Base-by-base conservation (phyloP, 768 basidiomycete genomes). In the Amanita rubescens region DNA sequence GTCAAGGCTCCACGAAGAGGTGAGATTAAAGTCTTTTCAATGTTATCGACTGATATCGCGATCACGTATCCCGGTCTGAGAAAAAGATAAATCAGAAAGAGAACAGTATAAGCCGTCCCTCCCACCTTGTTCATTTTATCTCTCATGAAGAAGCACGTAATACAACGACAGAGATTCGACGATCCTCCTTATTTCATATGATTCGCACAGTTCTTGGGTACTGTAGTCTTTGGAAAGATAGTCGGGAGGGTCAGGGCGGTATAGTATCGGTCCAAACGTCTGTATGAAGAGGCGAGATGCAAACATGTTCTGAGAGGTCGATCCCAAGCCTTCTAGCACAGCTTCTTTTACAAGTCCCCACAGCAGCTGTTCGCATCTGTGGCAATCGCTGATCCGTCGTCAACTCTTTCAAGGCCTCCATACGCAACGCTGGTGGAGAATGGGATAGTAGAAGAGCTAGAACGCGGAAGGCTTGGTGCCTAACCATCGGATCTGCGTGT, bases 261-360 rank as follows among this genome's bases (percentile, higher is more conserved):
- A 81, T 1, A 90, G 55, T 12, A 81, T 69, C 0, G 79, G 74
- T 0, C 84, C 86, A 50, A 90, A 79, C 0, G 71, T 69, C 37
- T 75, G 74, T 39, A 89, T 58, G 52, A 90, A 74, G 20, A 72
- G 56, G 0, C 78, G 72, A 1, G 83, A 80, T 0, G 75, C 74
- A 52, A 90, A 85, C 1, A 77, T 57, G 35, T 74, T 75, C 24
- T 65, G 60, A 9, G 56, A 27, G n/a, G 64, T 51, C 10, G 44
- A 49, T 10, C 68, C 58, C 8, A 77, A 65, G 0, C 74, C 78
- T 46, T 84, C 77, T 10, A 90, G 63, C 1, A 83, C 67, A 1
- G 80, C 78, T 48, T 90, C 85, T 62, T 84, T 86, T 1, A 88
- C 73, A 2, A 90, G 70, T 0, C 84, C n/a, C 83, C 0, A 90